Evolutionary conservation across 208 protist genomes (phyloP), one percentile per base, ranked within the genome.

Genomic region (Acanthamoeba castellanii): DNA sequence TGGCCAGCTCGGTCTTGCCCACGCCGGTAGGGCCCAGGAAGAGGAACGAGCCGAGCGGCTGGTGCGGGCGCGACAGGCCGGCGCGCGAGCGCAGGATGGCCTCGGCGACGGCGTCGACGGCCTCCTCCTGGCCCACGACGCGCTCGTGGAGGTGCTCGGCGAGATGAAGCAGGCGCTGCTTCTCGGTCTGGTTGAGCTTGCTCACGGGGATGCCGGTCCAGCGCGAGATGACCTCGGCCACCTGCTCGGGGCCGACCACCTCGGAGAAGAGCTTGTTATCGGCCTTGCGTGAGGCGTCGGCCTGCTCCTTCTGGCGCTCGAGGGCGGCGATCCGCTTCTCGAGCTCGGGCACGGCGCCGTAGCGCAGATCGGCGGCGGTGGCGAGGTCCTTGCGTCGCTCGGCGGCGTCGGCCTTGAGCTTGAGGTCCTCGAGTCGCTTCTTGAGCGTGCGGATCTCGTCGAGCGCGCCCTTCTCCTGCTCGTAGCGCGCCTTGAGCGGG

Each of bases 131-230:
- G 27, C 99, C 99, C 37, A 99, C 96, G 20, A 99, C 98, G 57
- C 97, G 95, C 84, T 98, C 95, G 74, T 98, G 96, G 1, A 99
- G 97, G 78, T 96, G 95, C 30, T 97, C 88, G 34, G 97, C 97
- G 95, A 99, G 97, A 0, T 76, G 13, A 0, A 98, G 95, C 2
- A 97, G 64, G 52, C 95, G 81, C 37, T 97, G 94, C 57, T 94
- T 90, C 76, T 98, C 96, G 42, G 72, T 95, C 93, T 96, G 95
- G 30, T 25, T 89, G 9, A 98, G 66, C 70, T 97, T 97, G 27
- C 78, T 91, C 4, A 99, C 98, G 7, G 99, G 99, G 92, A 99
- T 99, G 94, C 99, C 99, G 16, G 99, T 99, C 96, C 98, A 99
- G 55, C 98, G 97, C 11, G 99, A 97, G n/a, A 99, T 98, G 18